Conservation (phyloP, 352 stramenopile genomes). For the Phytophthora tubulina region DNA sequence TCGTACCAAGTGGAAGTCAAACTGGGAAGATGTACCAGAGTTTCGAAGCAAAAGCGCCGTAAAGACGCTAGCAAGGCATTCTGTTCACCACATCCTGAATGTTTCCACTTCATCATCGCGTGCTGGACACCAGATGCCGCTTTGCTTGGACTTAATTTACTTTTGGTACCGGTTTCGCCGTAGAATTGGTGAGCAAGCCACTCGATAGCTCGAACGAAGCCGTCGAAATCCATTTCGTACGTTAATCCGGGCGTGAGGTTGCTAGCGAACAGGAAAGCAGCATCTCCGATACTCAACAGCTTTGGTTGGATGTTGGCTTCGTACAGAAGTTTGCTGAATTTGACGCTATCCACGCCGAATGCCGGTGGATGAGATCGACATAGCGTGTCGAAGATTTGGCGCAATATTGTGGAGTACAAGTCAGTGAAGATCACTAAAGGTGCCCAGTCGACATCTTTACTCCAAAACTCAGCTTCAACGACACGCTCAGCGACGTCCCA, state of each 20-base stretch:
- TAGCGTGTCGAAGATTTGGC: constrained; percentile 52
- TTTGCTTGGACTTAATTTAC: constrained; percentile 3
- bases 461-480: constrained; percentile 70
- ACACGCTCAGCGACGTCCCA: constrained; percentile 39
- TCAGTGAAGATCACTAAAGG: constrained; percentile 40
- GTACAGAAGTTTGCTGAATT: constrained; percentile 81
- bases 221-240: constrained; percentile 71
- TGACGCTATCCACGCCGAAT: constrained; percentile 69
- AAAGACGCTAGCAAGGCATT: constrained; percentile 22
- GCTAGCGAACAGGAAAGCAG: constrained; percentile 67
- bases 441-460: constrained; percentile 62
- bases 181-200: constrained; percentile 53
- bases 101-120: constrained; percentile 31
- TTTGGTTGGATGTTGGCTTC: constrained; percentile 64
- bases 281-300: constrained; percentile 66
- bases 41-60: constrained; percentile 55
- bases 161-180: not conserved
- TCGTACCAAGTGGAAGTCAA: constrained; percentile 50
- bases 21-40: constrained; percentile 53
- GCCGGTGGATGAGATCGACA: constrained; percentile 62
- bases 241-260: constrained; percentile 48
- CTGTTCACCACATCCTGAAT: constrained; percentile 4
- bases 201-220: constrained; percentile 55
- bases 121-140: constrained; percentile 19
- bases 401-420: constrained; percentile 48